Base-by-base conservation (phyloP, 2,329 filamentous ascomycete genomes). In the Gaeumannomyces sp. region DNA sequence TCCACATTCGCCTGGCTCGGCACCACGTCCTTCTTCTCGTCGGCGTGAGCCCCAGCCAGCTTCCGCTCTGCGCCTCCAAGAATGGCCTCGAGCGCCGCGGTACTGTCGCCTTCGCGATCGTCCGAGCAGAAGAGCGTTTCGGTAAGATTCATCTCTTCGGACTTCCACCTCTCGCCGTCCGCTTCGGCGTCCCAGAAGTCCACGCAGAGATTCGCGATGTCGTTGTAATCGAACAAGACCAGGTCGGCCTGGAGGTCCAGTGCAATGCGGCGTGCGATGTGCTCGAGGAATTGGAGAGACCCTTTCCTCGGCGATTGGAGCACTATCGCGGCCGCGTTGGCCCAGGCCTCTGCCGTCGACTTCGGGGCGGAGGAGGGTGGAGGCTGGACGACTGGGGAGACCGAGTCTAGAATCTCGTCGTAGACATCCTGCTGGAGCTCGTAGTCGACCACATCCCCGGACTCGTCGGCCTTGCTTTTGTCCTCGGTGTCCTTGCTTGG, bases 231-330 rank as follows among this genome's bases (percentile, higher is more conserved):
- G 4, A 62, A 14, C 14, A 27, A 50, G 13, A 62, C 28, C 33
- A 62, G 27, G 22, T 62, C 60, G 3, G 38, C 60, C 14, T 31
- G 16, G 25, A 45, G 19, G 14, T 62, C 35, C 22, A 16, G 35
- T 7, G 25, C 38, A 1, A 62, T 38, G 25, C 50, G 60, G 29
- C 38, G 60, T 16, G 50, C 50, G 2, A 62, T 25, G 22, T 62
- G 35, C 27, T 56, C 60, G 11, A 62, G 38, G 25, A 62, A 62
- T 16, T 11, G 11, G 11, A 62, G 38, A 10, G 60, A 62, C 27
- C 60, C 60, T 14, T 62, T 3, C 38, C 50, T 53, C 22, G 60
- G 60, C n/a, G 60, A 62, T 29, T 62, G 60, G 35, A 62, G 29
- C 19, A 62, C 19, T 5, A 62, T 27, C 6, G 45, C 45, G 19